Conservation (phyloP, 768 basidiomycete species). For the Lentinus brumalis region DNA sequence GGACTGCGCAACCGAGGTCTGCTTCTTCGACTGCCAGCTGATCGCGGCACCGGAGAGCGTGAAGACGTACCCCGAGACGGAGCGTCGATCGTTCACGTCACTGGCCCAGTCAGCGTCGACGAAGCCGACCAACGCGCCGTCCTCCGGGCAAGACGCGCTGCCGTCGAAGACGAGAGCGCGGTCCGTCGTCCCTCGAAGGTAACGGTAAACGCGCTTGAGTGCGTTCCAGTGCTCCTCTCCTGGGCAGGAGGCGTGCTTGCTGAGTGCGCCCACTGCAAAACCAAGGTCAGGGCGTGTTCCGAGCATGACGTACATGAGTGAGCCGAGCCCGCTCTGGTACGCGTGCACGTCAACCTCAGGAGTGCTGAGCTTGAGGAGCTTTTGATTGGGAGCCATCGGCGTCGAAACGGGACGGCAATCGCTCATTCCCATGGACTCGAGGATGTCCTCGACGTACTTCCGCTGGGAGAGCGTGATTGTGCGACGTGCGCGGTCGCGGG, state of each 20-base stretch:
- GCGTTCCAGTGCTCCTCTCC: constrained; percentile 4
- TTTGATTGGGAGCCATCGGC: no score
- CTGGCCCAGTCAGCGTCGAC: constrained; percentile 11
- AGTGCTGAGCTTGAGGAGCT: no score
- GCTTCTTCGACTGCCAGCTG: constrained; percentile 6
- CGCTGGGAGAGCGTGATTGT: constrained; percentile 21
- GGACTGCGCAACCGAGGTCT: constrained; percentile 3
- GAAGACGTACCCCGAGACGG: constrained; percentile 5
- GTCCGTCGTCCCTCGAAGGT: constrained; percentile 4
- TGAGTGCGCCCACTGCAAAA: constrained; percentile 35
- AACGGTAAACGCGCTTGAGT: not conserved
- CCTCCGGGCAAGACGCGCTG: not conserved
- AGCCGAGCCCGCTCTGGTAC: constrained; percentile 8
- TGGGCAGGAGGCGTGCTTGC: constrained; percentile 38
- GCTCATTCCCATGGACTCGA: not conserved
- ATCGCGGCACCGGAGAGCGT: constrained; percentile 1
- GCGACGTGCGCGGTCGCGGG: constrained; percentile 8
- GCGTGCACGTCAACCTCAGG: no score
- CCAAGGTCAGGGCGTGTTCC: constrained; percentile 42
- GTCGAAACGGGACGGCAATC: no score
- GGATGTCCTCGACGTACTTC: constrained; percentile 12
- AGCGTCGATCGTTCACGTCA: constrained; percentile 1
- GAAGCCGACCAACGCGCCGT: not conserved
- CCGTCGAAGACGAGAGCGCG: constrained; percentile 3
- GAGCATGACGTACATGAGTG: constrained; percentile 18